Base-by-base conservation (phyloP, 2,329 filamentous ascomycete species). In the Aaosphaeria pasadenensis region DNA sequence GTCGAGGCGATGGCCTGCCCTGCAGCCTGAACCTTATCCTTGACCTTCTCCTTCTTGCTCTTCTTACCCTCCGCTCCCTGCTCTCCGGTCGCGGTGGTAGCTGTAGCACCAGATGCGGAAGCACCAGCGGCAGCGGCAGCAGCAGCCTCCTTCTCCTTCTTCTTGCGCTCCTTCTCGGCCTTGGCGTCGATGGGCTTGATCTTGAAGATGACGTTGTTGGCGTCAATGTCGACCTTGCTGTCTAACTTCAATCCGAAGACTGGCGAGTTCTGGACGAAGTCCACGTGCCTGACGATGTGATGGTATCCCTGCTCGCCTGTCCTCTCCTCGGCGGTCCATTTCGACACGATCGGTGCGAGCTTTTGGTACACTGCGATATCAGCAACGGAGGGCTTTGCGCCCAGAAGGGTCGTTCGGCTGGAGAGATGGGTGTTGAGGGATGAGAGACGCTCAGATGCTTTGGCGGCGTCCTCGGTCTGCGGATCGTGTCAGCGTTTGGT, bases 91-190 rank as follows among this genome's bases (percentile, higher is more conserved):
- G 61, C 44, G 4, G 68, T 67, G 7, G 73, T 71, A 42, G 70
- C 62, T 7, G 74, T 74, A 31, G 69, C 71, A 39, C 74, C 76
- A 29, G 73, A 78, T 7, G 76, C 77, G 2, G 79, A 81, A 11
- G 83, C 84, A 39, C 67, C 76, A 30, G 74, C 75, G 17, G 17
- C 17, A 3, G 17, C 17, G 11, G 77, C 77, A 5, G 73, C 41
- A 7, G 41, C 72, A 13, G 73, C 71, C 45, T 87, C 88, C 80
- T 96, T 96, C 76, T 95, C 91, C 79, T 95, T 95, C 86, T 96
- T 96, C 74, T 92, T 83, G 42, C 87, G 85, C 80, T 96, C 91
- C 79, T 96, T 96, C 80, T 96, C 92, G 48, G 91, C 91, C 80
- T 95, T 95, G 62, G 88, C 84, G 58, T 96, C 91, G 53, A 92